Base-by-base conservation (phyloP, 2,329 filamentous ascomycete species). In the Epichloe sibirici region DNA sequence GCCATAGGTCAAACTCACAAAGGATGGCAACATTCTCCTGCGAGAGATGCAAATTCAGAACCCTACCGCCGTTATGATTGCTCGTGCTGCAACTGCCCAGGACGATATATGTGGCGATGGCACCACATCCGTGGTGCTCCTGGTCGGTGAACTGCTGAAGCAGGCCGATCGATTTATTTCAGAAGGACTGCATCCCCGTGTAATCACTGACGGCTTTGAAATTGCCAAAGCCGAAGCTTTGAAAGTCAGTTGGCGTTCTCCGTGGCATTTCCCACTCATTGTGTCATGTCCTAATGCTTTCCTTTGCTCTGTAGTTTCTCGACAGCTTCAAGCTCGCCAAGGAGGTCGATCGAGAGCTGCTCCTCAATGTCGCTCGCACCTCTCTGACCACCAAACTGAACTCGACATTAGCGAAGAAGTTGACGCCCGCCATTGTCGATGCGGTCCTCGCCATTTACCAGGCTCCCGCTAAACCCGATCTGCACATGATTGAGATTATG, bases 401-500 rank as follows among this genome's bases (percentile, higher is more conserved):
- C 73, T 79, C 82, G 57, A 86, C 83, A 39, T 82, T 98, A 55
- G 93, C 93, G 48, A 83, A 90, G 66, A 88, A 90, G 68, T 83
- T 98, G 56, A 97, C 90, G 0, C 90, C 93, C 53, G 87, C 89
- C 63, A 95, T 98, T 64, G 93, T 97, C 64, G 93, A 98, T 67
- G 88, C 93, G 55, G 93, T 98, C 47, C 83, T 98, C 53, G 82
- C 93, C 58, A 98, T 98, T 68, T 90, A 96, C 75, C 80, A 90
- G 68, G 76, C 88, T 17, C 88, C 88, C 28, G 83, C 82, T 57
- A 97, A 97, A 75, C 94, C 94, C 53, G 93, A 98, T 72, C 72
- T 98, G 65, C 91, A 97, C 76, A 98, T 98, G 93, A 80, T 98
- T 60, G 93, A 98, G 73, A 97, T 98, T 63, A 98, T 98, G 93